Base-by-base conservation (phyloP, 2,329 filamentous ascomycete genomes). In the Fusarium anthophilum region DNA sequence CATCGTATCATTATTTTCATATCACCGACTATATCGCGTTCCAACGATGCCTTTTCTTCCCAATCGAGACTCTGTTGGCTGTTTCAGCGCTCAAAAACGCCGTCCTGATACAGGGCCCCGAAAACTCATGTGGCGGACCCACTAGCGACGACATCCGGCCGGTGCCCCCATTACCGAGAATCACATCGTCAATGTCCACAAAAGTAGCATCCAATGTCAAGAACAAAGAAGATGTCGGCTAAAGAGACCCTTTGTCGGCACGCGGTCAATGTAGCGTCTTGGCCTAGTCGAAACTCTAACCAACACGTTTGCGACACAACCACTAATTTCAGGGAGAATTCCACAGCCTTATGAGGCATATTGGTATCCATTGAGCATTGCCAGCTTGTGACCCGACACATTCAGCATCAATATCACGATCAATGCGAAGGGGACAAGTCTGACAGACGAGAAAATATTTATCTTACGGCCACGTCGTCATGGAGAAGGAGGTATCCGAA, bases 61-160 rank as follows among this genome's bases (percentile, higher is more conserved):
- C 55, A 48, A 62, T 69, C 58, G 37, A 45, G 47, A 13, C 43
- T 58, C 53, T 53, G 64, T 66, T 76, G 62, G 32, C 69, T 55
- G 64, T 58, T 57, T 65, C 70, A 67, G 66, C 75, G 48, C 62
- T 65, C 62, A 54, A 64, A 70, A 68, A 67, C 54, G 59, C 75
- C 55, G 55, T 69, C 69, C 63, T 74, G 64, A 76, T 76, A 74
- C 77, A 74, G 66, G 67, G 69, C 74, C 64, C 69, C 70, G 72
- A 77, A 66, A 69, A 64, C 70, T 76, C 71, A 72, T 74, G 72
- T 77, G 70, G 73, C 70, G 78, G 78, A 79, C 75, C 80, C 79
- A 81, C 80, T 75, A 72, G 70, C 66, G 74, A 81, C 80, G 78
- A 81, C 79, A 81, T 79, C 79, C 79, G 79, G 76, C 74, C 80